Evolutionary conservation across 352 stramenopile species (phyloP), one percentile per base, ranked within the genome.

Genomic region (Blastocystis sp.): DNA sequence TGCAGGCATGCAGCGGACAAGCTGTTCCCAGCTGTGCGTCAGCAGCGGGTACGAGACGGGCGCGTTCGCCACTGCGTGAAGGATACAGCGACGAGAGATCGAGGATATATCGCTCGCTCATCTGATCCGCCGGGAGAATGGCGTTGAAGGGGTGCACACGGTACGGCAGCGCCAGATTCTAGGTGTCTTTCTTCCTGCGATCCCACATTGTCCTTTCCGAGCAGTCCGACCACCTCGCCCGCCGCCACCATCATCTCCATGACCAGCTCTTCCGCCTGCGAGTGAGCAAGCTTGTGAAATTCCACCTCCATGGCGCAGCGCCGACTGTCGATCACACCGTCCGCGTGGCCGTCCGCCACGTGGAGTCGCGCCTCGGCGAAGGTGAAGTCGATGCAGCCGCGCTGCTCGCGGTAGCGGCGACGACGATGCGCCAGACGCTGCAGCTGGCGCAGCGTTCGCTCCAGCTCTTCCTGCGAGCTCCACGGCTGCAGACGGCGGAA

Each of bases 191-290:
- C 11, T n/a, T 21, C 53, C 0, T 4, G 27, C 24, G 34, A 27
- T 18, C 46, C 36, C 36, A 81, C 69, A 27, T 81, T 57, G 11
- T 81, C 69, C 42, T 81, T 81, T 11, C 69, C 69, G 3, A 81
- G 27, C 24, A 64, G 27, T 29, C 69, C 69, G 7, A 81, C 27
- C 27, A 57, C 48, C 36, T 81, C 69, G 32, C 69, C 69, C 24
- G 69, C 69, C 34, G 69, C 69, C 6, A 81, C 69, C 69, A 81
- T 81, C 69, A 81, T 81, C 48, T 81, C 69, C 69, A 81, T 81
- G 2, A 81, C 69, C n/a, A 81, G 34, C 27, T 81, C 14, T 61
- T 81, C 69, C 16, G 69, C 44, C 63, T 75, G 32, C 4, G 11
- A 0, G 24, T 75, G 3, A 75, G 7, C 4, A n/a, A 9, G 1